Base-by-base conservation (phyloP, 371 early-diverging fungal species). In the Thermomucor indicae-seudaticae region DNA sequence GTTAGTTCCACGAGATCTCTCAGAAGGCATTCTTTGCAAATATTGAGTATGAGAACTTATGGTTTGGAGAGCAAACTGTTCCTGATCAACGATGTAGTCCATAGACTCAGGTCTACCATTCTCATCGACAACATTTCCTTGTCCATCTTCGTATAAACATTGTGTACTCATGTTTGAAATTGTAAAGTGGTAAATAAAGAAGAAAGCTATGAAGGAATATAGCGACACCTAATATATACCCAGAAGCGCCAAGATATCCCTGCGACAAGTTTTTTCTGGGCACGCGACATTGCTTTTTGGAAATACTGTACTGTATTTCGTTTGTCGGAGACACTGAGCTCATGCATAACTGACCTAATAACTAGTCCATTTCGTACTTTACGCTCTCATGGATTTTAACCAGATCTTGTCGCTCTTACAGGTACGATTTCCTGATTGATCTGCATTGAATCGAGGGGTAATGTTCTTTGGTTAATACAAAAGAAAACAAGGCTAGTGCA, bases 61-160 rank as follows among this genome's bases (percentile, higher is more conserved):
- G 19, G 38, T 40, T 24, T 56, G 45, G 32, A 56, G 20, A 43
- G 28, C 24, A 45, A 38, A 56, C 20, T 31, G 34, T 24, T 44
- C 16, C 46, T 56, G 22, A 44, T 49, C 50, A 49, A 49, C 49
- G 31, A 49, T 8, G 32, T 56, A 45, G 27, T 49, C 50, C 52
- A 51, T 47, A 19, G 39, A 22, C 37, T 37, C 37, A 37, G 37
- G 37, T 37, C 37, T 37, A 37, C 37, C 37, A 37, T 37, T 37
- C 37, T 37, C 37, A 37, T 37, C 37, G 11, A 37, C 37, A 37
- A 37, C 37, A 37, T 37, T 37, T 37, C 37, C 37, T 37, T 5
- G 37, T 37, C 37, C 37, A 10, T 37, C 37, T 37, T 37, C 37
- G 3, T 37, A 37, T 11, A 37, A 11, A 37, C 14, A 37, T 37